Base-by-base conservation (phyloP, 78 protist genomes). In the Capsaspora owczarzaki region DNA sequence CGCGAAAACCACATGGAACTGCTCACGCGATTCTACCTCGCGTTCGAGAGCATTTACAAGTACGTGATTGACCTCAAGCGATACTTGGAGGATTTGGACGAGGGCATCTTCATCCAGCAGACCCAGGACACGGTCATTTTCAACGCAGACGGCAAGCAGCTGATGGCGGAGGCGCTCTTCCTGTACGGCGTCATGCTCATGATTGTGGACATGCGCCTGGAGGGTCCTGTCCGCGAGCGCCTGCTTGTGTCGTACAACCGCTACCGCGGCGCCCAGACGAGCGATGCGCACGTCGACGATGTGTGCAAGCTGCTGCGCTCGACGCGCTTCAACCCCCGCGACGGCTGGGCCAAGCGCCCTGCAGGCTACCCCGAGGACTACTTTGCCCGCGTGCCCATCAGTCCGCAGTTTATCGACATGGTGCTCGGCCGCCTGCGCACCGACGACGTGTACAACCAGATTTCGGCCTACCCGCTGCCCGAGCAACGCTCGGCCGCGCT, bases 401-500 rank as follows among this genome's bases (percentile, higher is more conserved):
- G 85, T 27, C 1, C 0, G 31, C 35, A 81, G 33, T 84, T 93
- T 19, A n/a, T 95, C 61, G 66, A 76, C 37, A 86, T 96, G 95
- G 61, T 95, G 40, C 33, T 97, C 29, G 95, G 93, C 53, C 82
- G 97, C 61, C 75, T 97, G 19, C 83, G 97, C 33, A 82, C 95
- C 2, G 98, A 96, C 76, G 99, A 97, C 79, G 86, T 97, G 63
- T 97, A 97, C 81, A 85, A 92, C 74, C 79, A 47, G 69, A 37
- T 60, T 33, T 10, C 19, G 29, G 23, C 3, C 43, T 97, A 92
- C 75, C 98, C 98, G n/a, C n/a, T 35, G 56, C 98, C 98, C 25
- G 96, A 93, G 43, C 99, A 97, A 81, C 95, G 99, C 42, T 61
- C 89, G n/a, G 86, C 93, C 0, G 99, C 99, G 4, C 94, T 96